A percentile compares a stretch with the other conserved stretches of the same genome.
Conservation (phyloP, 2,329 filamentous ascomycete genomes). For the Aaosphaeria arxii region DNA sequence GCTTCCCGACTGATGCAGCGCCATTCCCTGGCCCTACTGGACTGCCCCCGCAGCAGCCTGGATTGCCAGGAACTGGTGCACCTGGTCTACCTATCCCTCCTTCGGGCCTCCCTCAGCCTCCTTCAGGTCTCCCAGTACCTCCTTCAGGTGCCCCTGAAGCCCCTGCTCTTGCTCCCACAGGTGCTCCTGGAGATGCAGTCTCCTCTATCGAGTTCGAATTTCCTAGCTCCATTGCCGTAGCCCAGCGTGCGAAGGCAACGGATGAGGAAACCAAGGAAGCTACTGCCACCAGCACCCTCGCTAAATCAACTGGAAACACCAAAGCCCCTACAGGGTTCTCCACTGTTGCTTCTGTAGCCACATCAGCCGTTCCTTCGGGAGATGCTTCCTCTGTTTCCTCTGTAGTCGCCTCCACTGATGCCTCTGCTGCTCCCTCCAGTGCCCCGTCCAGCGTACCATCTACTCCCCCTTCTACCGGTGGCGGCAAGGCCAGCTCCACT, state of each 20-base stretch:
- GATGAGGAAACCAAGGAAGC: background rate
- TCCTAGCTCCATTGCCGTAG: background rate
- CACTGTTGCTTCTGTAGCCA: background rate
- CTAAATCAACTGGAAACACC: too few relatives aligned
- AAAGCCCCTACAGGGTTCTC: too few relatives aligned
- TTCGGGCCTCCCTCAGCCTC: constrained; percentile 1
- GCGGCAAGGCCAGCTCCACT: constrained; percentile 10
- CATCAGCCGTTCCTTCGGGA: background rate
- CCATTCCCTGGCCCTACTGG: background rate
- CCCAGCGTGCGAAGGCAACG: background rate
- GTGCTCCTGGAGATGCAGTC: background rate
- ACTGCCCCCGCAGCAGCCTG: background rate
- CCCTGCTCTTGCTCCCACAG: background rate
- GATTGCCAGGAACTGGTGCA: constrained; percentile 2
- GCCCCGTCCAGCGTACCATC: background rate
- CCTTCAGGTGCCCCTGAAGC: background rate
- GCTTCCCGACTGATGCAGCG: background rate
- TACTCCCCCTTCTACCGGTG: background rate
- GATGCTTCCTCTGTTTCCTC: background rate
- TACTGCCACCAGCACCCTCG: too few relatives aligned
- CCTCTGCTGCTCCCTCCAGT: background rate
- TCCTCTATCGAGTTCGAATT: background rate
- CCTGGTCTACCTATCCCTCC: constrained; percentile 5
- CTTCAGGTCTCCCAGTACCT: constrained; percentile 1
- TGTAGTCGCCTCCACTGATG: background rate